Conservation (phyloP, 169 alveolate species). For the Eimeria maxima region DNA sequence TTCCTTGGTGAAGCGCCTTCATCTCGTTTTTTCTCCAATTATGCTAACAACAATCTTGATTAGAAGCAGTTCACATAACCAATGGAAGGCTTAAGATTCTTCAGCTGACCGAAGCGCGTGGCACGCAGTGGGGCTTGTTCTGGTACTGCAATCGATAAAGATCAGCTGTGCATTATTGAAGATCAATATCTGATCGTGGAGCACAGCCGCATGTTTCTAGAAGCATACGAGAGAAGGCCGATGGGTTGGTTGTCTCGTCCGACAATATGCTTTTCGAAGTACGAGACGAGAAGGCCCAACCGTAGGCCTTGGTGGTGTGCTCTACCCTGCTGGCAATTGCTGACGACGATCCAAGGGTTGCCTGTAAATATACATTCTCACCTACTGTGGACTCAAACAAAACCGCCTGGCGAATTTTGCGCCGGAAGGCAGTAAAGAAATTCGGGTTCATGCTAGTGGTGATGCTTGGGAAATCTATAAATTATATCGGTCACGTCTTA, state of each 20-base stretch:
- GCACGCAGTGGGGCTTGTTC: constrained; percentile 23
- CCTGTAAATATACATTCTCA: no score
- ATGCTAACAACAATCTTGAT: not conserved
- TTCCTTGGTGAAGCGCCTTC: not conserved
- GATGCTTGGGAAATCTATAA: no score
- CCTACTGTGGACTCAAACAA: no score
- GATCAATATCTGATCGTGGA: not conserved
- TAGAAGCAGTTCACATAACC: not conserved
- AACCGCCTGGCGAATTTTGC: no score
- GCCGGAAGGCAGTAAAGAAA: no score
- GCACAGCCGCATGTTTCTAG: not conserved
- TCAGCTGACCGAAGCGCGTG: not conserved
- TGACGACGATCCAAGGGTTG: no score
- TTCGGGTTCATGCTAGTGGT: no score
- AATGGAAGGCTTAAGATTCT: not conserved
- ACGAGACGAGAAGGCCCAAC: no score
- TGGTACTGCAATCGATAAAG: not conserved
- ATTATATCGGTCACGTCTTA: no score
- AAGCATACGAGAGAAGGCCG: not conserved
- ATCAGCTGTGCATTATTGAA: not conserved
- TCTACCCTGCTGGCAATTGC: no score
- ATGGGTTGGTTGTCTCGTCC: not conserved
- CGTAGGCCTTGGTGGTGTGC: no score
- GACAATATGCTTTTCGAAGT: not conserved
- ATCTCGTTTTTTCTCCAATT: not conserved